Percentiles rank a stretch among this genome's conserved stretches.
Conservation (phyloP, 345 rosid species). For the Salix koriyanagi region DNA sequence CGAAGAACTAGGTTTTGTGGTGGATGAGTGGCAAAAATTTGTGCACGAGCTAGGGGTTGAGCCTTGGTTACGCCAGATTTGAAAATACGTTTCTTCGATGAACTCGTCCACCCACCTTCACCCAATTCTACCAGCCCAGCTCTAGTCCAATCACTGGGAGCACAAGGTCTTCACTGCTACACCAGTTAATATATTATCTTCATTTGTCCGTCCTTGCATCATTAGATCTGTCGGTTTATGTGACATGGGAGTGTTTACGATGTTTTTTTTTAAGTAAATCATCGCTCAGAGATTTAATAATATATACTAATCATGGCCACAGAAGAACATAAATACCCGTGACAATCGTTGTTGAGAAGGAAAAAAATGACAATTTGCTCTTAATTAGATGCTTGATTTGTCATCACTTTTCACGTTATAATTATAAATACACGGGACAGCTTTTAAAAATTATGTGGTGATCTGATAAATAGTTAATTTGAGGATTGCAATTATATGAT, state of each 20-base stretch:
- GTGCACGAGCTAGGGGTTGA: constrained; percentile 39
- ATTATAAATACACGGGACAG: too few species aligned
- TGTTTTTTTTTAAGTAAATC: neutral
- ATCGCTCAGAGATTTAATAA: neutral
- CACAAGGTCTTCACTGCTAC: constrained; percentile 23
- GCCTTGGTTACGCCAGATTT: constrained; percentile 39
- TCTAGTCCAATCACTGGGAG: constrained; percentile 39
- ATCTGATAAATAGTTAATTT: too few species aligned
- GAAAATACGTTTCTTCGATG: constrained; percentile 20
- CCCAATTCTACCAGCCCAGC: constrained; percentile 86
- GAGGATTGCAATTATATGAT: too few species aligned
- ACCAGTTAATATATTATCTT: constrained; percentile 11
- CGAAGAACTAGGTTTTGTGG: neutral
- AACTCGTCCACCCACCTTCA: constrained; percentile 87
- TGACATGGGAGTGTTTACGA: neutral
- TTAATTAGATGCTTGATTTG: neutral
- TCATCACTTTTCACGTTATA: neutral
- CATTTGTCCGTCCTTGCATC: constrained; percentile 15
- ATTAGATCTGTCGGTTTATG: neutral
- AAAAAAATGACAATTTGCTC: neutral
- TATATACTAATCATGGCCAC: neutral
- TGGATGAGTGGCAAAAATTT: constrained; percentile 18
- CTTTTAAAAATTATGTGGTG: too few species aligned
- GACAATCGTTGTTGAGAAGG: neutral
- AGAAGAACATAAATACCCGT: neutral